Base-by-base conservation (phyloP, 176 grass and related monocot species). In the Poa annua region DNA sequence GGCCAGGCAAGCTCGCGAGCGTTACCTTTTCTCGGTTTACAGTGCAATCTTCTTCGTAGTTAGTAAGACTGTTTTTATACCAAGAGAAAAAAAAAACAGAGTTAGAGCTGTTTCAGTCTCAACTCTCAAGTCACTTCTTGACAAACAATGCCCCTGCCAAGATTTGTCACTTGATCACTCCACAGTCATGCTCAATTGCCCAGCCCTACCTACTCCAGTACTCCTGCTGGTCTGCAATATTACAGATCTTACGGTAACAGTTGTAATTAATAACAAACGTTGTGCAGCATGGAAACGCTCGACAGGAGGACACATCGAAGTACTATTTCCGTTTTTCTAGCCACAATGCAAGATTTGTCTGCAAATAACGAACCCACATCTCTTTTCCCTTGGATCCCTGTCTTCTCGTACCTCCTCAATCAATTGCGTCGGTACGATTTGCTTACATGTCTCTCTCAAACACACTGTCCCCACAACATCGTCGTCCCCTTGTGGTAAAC, bases 361-460 rank as follows among this genome's bases (percentile, higher is more conserved):
- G 52, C 62, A 34, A 2, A 49, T 44, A 72, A 10, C 76, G 34
- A 14, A 10, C 13, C 17, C 54, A 22, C 78, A 81, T 76, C 71
- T 77, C 41, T 3, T 32, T 22, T 44, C 83, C 39, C 39, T 76
- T 29, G 87, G 81, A 88, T 88, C 84, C 75, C 76, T 20, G 25
- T 5, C 16, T 38, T 60, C 52, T 84, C 33, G 54, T 73, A 33
- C 12, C 33, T 52, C 19, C 19, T 53, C 20, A 48, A 55, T 83
- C 55, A 1, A 50, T 59, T 77, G 62, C 62, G 32, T 20, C n/a
- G 3, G 49, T 62, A 77, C 71, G 9, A 22, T 10, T 15, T 17
- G 29, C 36, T 5, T 35, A 11, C 20, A 53, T 26, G 51, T 20
- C 26, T 42, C 26, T n/a, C 14, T n/a, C 24, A 32, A 66, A 11